phyloP scores from a whole-genome alignment of 2,329 filamentous ascomycete species.

The Aspergillus eucalypticola region DNA sequence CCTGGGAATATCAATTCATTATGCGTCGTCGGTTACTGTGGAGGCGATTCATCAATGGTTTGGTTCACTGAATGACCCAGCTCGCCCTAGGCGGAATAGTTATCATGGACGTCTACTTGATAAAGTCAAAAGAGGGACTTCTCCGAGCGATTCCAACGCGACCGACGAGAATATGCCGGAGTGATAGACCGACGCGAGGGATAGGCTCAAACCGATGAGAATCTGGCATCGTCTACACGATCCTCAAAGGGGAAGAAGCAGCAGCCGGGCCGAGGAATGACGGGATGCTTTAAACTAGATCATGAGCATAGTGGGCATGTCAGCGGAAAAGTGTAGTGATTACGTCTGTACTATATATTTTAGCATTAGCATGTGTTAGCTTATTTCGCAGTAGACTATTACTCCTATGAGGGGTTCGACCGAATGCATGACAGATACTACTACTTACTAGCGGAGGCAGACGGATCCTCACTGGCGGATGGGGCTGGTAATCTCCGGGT shows the following conservation, averaged over 20 bases:
- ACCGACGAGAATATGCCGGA: background rate
- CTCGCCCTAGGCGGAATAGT: background rate
- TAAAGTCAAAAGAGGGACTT: background rate
- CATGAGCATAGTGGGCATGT: no score
- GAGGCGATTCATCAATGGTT: slow-evolving; percentile 52
- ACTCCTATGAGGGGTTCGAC: no score
- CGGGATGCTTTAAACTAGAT: background rate
- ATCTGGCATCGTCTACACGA: slow-evolving; percentile 29
- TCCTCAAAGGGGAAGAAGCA: slow-evolving; percentile 35
- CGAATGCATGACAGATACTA: no score
- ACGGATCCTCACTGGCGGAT: no score
- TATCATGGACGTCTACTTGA: background rate
- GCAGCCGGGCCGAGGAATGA: background rate
- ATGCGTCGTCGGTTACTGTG: slow-evolving; percentile 58
- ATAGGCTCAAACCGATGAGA: slow-evolving; percentile 1
- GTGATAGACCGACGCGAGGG: background rate
- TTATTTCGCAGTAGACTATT: background rate
- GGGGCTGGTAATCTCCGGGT: background rate
- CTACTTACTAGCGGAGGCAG: no score
- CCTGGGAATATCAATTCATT: slow-evolving; percentile 61
- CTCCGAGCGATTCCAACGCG: background rate
- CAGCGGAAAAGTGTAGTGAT: no score
- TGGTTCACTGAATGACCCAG: slow-evolving; percentile 22
- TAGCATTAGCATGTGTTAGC: background rate
- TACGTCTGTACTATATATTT: no score